Evolutionary conservation across 2,329 filamentous ascomycete genomes (phyloP), one percentile per base, ranked within the genome.

Genomic region (Domatiomyces globalis): DNA sequence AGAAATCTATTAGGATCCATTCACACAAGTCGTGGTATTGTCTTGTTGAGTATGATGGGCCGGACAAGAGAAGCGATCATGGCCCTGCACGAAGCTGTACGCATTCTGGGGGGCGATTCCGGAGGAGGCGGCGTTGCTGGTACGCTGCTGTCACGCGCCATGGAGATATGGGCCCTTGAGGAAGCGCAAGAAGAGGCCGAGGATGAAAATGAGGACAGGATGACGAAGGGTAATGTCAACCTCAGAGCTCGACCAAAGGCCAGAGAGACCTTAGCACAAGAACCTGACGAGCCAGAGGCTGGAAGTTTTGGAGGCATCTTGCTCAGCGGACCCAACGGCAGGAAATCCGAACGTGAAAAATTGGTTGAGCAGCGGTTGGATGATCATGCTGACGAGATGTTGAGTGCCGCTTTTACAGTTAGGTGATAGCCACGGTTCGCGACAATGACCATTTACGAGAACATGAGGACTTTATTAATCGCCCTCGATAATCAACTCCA

Each of bases 21-120:
- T 19, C 68, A 73, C 55, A 73, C 70, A 5, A 71, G 69, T 45
- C 65, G 94, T 62, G 90, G 87, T 0, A 73, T 96, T 15, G 84
- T 94, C 10, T 74, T 90, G 50, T 76, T 96, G 59, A 87, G 95
- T 61, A 74, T 87, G 58, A 54, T 57, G n/a, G 80, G 79, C 15
- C 75, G 79, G 48, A 78, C 80, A 0, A 84, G 84, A 60, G 84
- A 94, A 45, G 90, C 90, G 0, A 82, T 92, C 3, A 75, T 83
- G 8, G 81, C 87, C 2, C 72, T 96, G 22, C 92, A 96, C 60
- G 86, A 95, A 66, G 69, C 71, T 5, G 71, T 73, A n/a, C 66
- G 71, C 25, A 68, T 73, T 1, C 56, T 73, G 4, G 71, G 71
- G 4, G 70, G 70, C 2, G 71, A 73, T 57, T 69, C 71, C 4